phyloP scores from a whole-genome alignment of 2,329 filamentous ascomycete species.

The Beauveria brongniartii region DNA sequence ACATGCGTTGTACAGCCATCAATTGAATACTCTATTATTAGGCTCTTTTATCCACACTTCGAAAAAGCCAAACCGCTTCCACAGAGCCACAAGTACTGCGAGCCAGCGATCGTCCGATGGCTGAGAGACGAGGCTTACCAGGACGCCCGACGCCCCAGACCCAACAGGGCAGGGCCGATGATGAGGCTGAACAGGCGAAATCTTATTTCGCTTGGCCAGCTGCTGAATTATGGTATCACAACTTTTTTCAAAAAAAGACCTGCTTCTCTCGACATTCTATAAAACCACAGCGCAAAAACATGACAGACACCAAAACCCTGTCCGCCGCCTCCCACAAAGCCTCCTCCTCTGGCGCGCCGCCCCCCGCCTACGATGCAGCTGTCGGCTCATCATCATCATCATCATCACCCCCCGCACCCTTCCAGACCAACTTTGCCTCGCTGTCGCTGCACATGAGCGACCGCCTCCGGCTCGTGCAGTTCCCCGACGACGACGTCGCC shows the following conservation, averaged over 20 bases:
- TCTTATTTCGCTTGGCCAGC: not conserved
- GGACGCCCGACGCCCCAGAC: not conserved
- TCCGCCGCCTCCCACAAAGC: not conserved
- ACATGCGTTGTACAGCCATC: too few relatives aligned
- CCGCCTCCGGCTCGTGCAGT: constrained; percentile 6
- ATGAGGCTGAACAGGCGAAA: too few relatives aligned
- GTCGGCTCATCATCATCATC: not conserved
- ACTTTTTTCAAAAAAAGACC: not conserved
- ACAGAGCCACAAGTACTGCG: too few relatives aligned
- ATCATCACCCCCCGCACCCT: not conserved
- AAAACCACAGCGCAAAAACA: not conserved
- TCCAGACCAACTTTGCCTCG: constrained; percentile 8
- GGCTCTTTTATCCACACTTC: too few relatives aligned
- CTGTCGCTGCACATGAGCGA: constrained; percentile 11
- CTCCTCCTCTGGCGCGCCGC: not conserved
- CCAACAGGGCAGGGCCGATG: too few relatives aligned
- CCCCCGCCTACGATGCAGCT: not conserved
- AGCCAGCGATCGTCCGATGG: too few relatives aligned
- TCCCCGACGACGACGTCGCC: not conserved
- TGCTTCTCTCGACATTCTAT: not conserved
- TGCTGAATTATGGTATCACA: not conserved
- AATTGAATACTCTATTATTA: too few relatives aligned
- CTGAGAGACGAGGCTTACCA: not conserved
- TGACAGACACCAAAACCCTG: not conserved
- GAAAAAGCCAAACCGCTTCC: too few relatives aligned